A percentile compares a stretch with the other conserved stretches of the same genome.
Evolutionary conservation across 2,329 filamentous ascomycete genomes (phyloP).

Genomic region (Plectosphaerella cucumerina): DNA sequence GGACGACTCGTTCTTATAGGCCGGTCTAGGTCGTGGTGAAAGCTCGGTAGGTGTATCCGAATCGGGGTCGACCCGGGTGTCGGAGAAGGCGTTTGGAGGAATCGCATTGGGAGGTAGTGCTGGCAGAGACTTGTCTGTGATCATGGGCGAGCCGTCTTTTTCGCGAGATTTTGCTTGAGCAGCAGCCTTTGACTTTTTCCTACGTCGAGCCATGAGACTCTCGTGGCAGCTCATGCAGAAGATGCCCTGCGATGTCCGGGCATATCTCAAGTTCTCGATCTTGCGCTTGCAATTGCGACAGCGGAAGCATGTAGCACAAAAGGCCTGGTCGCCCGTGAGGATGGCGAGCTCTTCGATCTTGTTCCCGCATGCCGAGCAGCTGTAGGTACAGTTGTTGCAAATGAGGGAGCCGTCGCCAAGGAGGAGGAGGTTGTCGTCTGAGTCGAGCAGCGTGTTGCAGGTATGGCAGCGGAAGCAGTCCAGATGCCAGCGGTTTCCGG

Average conservation of each 20-base stretch:
- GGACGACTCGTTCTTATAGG: constrained; percentile 50
- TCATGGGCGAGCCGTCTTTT: constrained; percentile 61
- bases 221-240: constrained; percentile 99
- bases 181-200: constrained; percentile 77
- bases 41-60: constrained; percentile 68
- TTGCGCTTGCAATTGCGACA: constrained; percentile 98
- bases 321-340: constrained; percentile 94
- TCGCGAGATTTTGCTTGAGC: constrained; percentile 57
- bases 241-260: constrained; percentile 94
- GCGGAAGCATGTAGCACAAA: constrained; percentile 94
- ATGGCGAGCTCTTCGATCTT: constrained; percentile 99
- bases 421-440: constrained; percentile 93
- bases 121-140: constrained; percentile 87
- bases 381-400: constrained; percentile 99
- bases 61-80: constrained; percentile 50
- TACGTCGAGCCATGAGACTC: constrained; percentile 85
- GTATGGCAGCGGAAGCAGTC: constrained; percentile 98
- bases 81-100: constrained; percentile 57
- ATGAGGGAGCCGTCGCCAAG: constrained; percentile 97
- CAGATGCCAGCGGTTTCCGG: constrained; percentile 96
- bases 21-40: constrained; percentile 56
- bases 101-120: constrained; percentile 78
- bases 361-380: constrained; percentile 91
- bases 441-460: constrained; percentile 92
- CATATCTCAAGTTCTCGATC: constrained; percentile 97